Percentiles rank a stretch among this genome's conserved stretches.
phyloP scores from a whole-genome alignment of 1,284 basidiomycete genomes.

The Xerocomus nothofagi region DNA sequence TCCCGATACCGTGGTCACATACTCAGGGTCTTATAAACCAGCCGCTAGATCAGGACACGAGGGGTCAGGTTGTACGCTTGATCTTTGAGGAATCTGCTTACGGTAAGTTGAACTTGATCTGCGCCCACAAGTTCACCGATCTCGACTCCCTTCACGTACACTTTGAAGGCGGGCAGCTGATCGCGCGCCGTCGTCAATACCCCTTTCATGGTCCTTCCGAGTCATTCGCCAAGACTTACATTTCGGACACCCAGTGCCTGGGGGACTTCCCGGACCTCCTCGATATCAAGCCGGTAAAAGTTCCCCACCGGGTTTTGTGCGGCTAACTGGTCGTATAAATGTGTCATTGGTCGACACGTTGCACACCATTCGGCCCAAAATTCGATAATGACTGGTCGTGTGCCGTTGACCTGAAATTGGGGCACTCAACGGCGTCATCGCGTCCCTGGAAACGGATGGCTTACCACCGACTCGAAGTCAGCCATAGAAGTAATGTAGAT shows the following conservation, averaged over 20 bases:
- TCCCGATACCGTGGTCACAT: slow-evolving; percentile 24
- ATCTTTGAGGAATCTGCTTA: slow-evolving; percentile 17
- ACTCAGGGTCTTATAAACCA: slow-evolving; percentile 33
- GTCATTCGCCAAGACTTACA: slow-evolving; percentile 39
- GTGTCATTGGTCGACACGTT: slow-evolving; percentile 77
- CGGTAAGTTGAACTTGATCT: slow-evolving; percentile 35
- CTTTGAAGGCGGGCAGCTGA: slow-evolving; percentile 77
- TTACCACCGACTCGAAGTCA: slow-evolving; percentile 27
- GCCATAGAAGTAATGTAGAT: slow-evolving; percentile 28
- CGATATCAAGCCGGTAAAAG: slow-evolving; percentile 85
- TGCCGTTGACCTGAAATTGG: slow-evolving; percentile 52
- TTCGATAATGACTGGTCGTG: slow-evolving; percentile 67
- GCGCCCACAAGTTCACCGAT: slow-evolving; percentile 67
- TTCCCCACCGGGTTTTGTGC: slow-evolving; percentile 39
- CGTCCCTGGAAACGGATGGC: slow-evolving; percentile 1
- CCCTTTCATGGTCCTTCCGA: slow-evolving; percentile 14
- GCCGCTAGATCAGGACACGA: slow-evolving; percentile 23
- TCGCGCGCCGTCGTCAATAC: slow-evolving; percentile 12
- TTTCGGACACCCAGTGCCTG: slow-evolving; percentile 74
- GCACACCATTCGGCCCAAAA: slow-evolving; percentile 77
- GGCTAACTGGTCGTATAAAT: slow-evolving; percentile 75
- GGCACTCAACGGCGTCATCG: slow-evolving; percentile 8
- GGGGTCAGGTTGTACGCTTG: slow-evolving; percentile 25
- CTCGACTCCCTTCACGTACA: slow-evolving; percentile 69
- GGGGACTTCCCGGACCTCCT: slow-evolving; percentile 53